Base-by-base conservation (phyloP, 2,329 filamentous ascomycete genomes). In the Colletotrichum theobromicola region DNA sequence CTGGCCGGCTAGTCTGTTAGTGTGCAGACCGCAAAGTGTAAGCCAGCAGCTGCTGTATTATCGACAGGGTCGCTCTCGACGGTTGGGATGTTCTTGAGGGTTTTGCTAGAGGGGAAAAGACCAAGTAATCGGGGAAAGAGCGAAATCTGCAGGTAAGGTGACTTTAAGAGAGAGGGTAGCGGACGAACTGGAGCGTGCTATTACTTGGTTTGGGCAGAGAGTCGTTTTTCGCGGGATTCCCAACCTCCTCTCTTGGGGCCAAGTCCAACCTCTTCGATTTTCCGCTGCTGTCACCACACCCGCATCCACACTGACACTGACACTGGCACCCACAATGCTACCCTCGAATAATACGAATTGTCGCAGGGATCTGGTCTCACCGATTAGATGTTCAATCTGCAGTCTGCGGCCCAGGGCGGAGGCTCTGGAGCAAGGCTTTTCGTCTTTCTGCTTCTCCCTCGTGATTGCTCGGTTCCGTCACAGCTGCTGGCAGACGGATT, bases 201-300 rank as follows among this genome's bases (percentile, higher is more conserved):
- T 55, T 75, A 66, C 73, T 75, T 65, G 73, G 55, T 61, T 74
- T 65, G 64, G 71, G 66, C 53, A 62, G 63, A 69, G 42, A 50
- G 70, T 18, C 42, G n/a, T 67, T 72, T 74, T 74, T 66, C 61
- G 73, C 65, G 64, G 64, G 64, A 61, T 67, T 71, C 74, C 74
- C 74, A 76, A 75, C 71, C 74, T 75, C 73, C 73, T 61, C 65
- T 58, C 26, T 63, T 34, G 42, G 57, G 62, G 58, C 57, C 42
- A 46, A 68, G 62, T 72, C 73, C 73, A 75, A 74, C 73, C 73
- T 75, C 70, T 74, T 67, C 32, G 58, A 68, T 74, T 75, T 70
- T 63, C 37, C 42, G 60, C 46, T 57, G 60, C 70, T 75, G 73
- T 70, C 73, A 73, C 65, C 70, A 75, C 69, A 74, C 64, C 70